Percentiles rank a stretch among this genome's conserved stretches.
These are phyloP conservation scores for Tetracladium setigerum DNA, from an alignment of 495 filamentous ascomycete genomes.

Conservation along the genomic window DNA sequence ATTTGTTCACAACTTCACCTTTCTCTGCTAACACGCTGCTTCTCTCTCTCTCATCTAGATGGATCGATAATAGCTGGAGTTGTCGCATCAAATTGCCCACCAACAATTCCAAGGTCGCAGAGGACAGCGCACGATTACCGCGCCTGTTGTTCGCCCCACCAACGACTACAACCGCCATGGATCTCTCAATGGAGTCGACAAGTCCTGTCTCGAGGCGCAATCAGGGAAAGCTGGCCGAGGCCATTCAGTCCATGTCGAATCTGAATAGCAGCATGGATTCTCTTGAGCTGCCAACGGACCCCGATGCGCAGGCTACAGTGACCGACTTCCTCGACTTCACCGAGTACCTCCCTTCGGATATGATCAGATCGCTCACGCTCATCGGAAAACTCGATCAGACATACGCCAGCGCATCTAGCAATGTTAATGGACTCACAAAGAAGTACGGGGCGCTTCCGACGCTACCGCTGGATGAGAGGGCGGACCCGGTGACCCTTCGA, in stretches of 20 bases:
- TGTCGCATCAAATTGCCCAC: slow-evolving; percentile 21
- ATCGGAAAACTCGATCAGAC: slow-evolving; percentile 74
- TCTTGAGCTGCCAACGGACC: slow-evolving; percentile 45
- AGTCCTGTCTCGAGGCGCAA: slow-evolving; percentile 19
- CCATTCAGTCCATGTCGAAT: slow-evolving; percentile 18
- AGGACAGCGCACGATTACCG: background rate
- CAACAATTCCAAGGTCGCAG: background rate
- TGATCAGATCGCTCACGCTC: slow-evolving; percentile 81
- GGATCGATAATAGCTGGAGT: slow-evolving; percentile 18
- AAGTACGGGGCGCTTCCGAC: slow-evolving; percentile 67
- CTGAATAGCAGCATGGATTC: slow-evolving; percentile 17
- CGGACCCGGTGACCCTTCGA: slow-evolving; percentile 49
- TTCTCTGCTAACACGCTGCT: background rate
- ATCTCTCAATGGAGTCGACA: slow-evolving; percentile 12
- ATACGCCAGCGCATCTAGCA: slow-evolving; percentile 55
- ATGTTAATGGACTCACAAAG: slow-evolving; percentile 65
- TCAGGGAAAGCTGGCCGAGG: slow-evolving; percentile 19
- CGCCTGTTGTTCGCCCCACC: background rate
- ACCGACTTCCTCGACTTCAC: slow-evolving; percentile 96
- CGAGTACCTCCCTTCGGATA: slow-evolving; percentile 91
- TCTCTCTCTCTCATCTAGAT: slow-evolving; percentile 2
- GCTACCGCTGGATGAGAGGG: slow-evolving; percentile 17
- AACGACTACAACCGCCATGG: slow-evolving; percentile 5
- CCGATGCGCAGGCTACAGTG: slow-evolving; percentile 88
- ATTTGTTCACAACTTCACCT: background rate